These are phyloP conservation scores for Basidiobolus heterosporus DNA, from an alignment of 371 early-diverging fungal genomes.

Conservation along the genomic window DNA sequence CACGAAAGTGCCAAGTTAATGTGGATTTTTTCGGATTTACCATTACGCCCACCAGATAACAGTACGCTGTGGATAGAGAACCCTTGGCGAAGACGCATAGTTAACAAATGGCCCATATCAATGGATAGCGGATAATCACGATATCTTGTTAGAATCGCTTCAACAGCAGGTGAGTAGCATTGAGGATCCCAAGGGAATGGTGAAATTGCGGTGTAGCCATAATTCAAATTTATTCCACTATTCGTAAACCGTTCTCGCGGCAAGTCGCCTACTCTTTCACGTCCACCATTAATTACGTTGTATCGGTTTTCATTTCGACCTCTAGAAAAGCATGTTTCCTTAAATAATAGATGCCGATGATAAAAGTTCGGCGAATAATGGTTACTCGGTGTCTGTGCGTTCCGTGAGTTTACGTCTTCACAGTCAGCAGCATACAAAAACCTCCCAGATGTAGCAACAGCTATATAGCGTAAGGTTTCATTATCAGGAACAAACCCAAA, in stretches of 20 bases:
- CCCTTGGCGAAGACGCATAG: constrained; percentile 66
- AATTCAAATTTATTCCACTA: constrained; percentile 10
- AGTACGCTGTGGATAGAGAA: constrained; percentile 40
- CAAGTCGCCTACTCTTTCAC: constrained; percentile 31
- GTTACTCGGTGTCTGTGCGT: not conserved
- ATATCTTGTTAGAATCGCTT: constrained; percentile 55
- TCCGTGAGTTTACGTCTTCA: not conserved
- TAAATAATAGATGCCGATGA: constrained; percentile 53
- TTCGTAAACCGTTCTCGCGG: constrained; percentile 26
- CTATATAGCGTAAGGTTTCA: constrained; percentile 64
- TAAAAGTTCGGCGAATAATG: constrained; percentile 53
- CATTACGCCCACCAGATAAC: constrained; percentile 13
- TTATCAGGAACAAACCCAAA: constrained; percentile 81
- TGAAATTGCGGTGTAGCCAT: constrained; percentile 11
- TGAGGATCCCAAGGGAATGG: constrained; percentile 80
- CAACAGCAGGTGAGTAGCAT: constrained; percentile 54
- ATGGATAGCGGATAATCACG: constrained; percentile 51
- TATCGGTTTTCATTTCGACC: constrained; percentile 18
- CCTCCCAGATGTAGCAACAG: constrained; percentile 56
- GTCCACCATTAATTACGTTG: constrained; percentile 14
- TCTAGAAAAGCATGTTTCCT: constrained; percentile 35
- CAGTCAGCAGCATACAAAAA: constrained; percentile 65
- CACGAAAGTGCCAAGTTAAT: constrained; percentile 52
- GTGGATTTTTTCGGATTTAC: constrained; percentile 25
- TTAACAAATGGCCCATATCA: constrained; percentile 45